Conservation (phyloP, 164 flowering plant genomes). For the Vitis cinerea region DNA sequence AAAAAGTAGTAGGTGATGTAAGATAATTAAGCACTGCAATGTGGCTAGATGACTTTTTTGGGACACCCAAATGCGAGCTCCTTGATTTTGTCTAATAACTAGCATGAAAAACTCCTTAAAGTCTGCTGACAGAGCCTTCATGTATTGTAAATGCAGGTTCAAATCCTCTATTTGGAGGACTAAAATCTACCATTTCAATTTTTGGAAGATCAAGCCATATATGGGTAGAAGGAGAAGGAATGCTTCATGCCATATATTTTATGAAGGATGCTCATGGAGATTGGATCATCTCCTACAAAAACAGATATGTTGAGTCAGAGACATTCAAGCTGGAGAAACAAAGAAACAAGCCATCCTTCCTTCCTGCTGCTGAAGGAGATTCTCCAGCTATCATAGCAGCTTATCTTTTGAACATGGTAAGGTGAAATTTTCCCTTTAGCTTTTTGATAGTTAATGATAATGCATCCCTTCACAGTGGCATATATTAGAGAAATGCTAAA, state of each 20-base stretch:
- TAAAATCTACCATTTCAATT: slow-evolving; percentile 41
- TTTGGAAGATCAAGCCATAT: slow-evolving; percentile 53
- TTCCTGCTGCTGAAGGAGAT: slow-evolving; percentile 57
- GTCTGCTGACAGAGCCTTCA: too few species aligned
- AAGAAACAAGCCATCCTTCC: slow-evolving; percentile 40
- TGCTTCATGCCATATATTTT: slow-evolving; percentile 66
- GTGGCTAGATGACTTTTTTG: too few species aligned
- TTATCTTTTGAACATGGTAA: slow-evolving; percentile 39
- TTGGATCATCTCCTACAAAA: slow-evolving; percentile 51
- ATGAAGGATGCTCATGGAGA: slow-evolving; percentile 13
- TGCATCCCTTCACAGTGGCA: too few species aligned
- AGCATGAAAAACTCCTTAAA: too few species aligned
- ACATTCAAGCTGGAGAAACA: slow-evolving; percentile 47
- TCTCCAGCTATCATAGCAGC: slow-evolving; percentile 45
- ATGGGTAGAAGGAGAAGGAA: slow-evolving; percentile 80
- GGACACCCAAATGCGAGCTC: too few species aligned
- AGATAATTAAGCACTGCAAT: too few species aligned
- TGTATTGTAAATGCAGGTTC: slow-evolving; percentile 38
- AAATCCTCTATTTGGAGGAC: slow-evolving; percentile 63
- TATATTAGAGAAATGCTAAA: too few species aligned
- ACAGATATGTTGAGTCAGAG: slow-evolving; percentile 52
- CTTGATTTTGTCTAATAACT: too few species aligned
- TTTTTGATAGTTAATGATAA: too few species aligned
- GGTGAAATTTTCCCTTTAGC: too few species aligned
- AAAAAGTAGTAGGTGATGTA: too few species aligned